Conservation (phyloP, 768 basidiomycete genomes). For the Lactifluus subvellereus region DNA sequence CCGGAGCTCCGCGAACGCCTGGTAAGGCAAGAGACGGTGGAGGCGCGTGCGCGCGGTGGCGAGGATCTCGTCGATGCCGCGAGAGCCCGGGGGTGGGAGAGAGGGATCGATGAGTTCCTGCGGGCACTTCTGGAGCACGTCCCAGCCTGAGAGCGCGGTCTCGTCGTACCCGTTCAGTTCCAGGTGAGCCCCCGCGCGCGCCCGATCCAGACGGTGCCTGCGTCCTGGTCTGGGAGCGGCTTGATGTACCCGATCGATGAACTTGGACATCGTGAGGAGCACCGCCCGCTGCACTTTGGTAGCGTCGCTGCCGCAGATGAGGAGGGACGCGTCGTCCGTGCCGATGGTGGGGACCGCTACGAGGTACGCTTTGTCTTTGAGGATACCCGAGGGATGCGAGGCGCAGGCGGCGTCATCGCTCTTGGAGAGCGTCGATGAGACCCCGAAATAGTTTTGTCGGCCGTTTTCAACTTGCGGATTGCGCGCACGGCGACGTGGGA, state of each 20-base stretch:
- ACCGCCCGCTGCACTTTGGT: slow-evolving; percentile 59
- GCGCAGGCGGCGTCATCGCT: neutral
- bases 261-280: slow-evolving; percentile 27
- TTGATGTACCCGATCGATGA: too few relatives aligned
- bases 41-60: slow-evolving; percentile 53
- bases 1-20: too few relatives aligned
- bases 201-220: too few relatives aligned
- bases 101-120: slow-evolving; percentile 28
- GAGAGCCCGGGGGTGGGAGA: slow-evolving; percentile 31
- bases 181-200: slow-evolving; percentile 45
- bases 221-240: too few relatives aligned
- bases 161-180: slow-evolving; percentile 56
- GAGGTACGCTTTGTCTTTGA: slow-evolving; percentile 25
- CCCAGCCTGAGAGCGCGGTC: slow-evolving; percentile 62
- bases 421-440: slow-evolving; percentile 40
- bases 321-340: slow-evolving; percentile 29
- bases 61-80: slow-evolving; percentile 52
- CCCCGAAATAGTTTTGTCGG: slow-evolving; percentile 55
- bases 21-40: slow-evolving; percentile 50
- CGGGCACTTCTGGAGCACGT: slow-evolving; percentile 60
- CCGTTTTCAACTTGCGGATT: slow-evolving; percentile 38
- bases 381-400: slow-evolving; percentile 26
- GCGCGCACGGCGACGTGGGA: too few relatives aligned
- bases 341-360: slow-evolving; percentile 52
- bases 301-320: slow-evolving; percentile 34